These are phyloP conservation scores for Spinacia oleracea DNA, from an alignment of 179 eudicot genomes.

Conservation along the genomic window DNA sequence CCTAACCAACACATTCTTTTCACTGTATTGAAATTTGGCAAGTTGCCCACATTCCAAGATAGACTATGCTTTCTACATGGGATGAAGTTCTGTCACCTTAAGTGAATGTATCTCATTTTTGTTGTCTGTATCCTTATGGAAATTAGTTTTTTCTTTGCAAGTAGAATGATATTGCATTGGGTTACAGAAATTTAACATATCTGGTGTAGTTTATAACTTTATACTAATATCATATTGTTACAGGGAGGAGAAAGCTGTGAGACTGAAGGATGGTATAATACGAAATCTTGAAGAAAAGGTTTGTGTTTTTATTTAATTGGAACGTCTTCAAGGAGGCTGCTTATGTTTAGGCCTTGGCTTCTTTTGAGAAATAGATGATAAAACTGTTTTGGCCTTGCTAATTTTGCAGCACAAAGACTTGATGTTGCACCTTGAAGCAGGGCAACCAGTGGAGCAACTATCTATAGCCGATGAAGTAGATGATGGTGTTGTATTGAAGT, in stretches of 20 bases:
- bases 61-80: neutral
- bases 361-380: neutral
- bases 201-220: too few species aligned
- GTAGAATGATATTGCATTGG: neutral
- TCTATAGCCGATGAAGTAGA: conserved; percentile 37
- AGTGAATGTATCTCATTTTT: neutral
- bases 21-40: neutral
- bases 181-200: neutral
- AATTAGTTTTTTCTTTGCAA: neutral
- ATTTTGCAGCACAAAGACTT: conserved; percentile 51
- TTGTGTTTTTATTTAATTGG: neutral
- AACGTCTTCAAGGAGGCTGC: neutral
- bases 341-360: too few species aligned
- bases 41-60: neutral
- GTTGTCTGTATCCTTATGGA: too few species aligned
- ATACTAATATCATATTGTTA: conserved; percentile 5
- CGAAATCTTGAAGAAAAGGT: conserved; percentile 82
- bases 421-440: conserved; percentile 54
- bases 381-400: neutral
- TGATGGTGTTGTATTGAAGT: conserved; percentile 32
- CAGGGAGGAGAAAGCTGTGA: conserved; percentile 65
- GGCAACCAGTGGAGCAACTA: conserved; percentile 34
- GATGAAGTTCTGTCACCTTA: too few species aligned
- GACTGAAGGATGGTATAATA: conserved; percentile 56
- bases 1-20: too few species aligned